Percentiles rank a stretch among this genome's conserved stretches.
Conservation (phyloP, 2,329 filamentous ascomycete genomes). For the Hypoxylon sp. region DNA sequence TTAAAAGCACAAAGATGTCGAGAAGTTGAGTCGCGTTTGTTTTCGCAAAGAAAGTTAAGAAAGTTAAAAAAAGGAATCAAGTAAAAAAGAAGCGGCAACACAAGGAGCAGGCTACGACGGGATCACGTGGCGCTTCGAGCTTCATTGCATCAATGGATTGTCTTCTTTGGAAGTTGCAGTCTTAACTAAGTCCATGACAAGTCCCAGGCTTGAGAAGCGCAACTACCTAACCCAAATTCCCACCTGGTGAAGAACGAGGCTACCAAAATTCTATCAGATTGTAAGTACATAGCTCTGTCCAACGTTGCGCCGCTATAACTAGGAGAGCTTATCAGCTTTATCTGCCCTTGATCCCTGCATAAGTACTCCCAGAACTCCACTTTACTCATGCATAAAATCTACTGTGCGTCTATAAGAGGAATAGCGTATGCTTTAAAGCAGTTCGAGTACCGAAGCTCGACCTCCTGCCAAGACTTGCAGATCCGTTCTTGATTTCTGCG, state of each 20-base stretch:
- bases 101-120: conserved; percentile 3
- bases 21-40: no score
- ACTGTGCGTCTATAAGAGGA: not conserved
- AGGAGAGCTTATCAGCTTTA: conserved; percentile 32
- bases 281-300: no score
- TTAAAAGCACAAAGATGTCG: not conserved
- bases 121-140: conserved; percentile 1
- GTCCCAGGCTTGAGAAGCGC: not conserved
- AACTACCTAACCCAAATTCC: not conserved
- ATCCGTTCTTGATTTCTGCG: no score
- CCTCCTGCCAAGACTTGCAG: no score
- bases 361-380: conserved; percentile 1
- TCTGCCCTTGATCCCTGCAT: conserved; percentile 26
- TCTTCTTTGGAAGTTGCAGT: conserved; percentile 20
- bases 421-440: no score
- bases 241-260: conserved; percentile 22
- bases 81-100: conserved; percentile 4
- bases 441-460: no score
- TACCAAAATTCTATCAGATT: conserved; percentile 30
- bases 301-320: conserved; percentile 16
- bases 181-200: conserved; percentile 22
- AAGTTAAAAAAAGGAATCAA: conserved; percentile 11
- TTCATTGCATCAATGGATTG: conserved; percentile 17
- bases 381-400: conserved; percentile 2
- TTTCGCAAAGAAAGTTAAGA: no score